These are phyloP conservation scores for Macrocybe gigantea DNA, from an alignment of 768 basidiomycete species.

Conservation along the genomic window DNA sequence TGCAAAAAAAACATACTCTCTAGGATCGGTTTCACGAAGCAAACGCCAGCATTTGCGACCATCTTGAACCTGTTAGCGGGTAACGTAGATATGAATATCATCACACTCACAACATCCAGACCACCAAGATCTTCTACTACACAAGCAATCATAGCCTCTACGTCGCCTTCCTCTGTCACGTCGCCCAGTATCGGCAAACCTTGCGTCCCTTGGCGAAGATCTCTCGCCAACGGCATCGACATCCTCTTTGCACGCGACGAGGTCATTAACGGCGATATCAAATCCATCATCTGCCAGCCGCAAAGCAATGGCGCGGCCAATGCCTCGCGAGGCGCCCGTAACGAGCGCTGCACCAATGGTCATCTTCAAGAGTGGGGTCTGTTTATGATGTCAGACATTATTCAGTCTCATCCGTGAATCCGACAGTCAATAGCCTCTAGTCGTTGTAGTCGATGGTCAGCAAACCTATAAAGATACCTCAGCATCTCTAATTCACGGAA, in stretches of 20 bases:
- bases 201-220: constrained; percentile 8
- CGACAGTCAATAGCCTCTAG: too few species aligned
- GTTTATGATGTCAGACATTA: too few species aligned
- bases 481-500: too few species aligned
- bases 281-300: constrained; percentile 35
- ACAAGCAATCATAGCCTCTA: constrained; percentile 25
- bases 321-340: constrained; percentile 26
- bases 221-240: constrained; percentile 7
- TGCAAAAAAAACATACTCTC: constrained; percentile 14
- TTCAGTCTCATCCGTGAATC: too few species aligned
- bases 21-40: constrained; percentile 10
- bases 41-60: constrained; percentile 30
- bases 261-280: constrained; percentile 33
- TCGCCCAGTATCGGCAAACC: constrained; percentile 17
- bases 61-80: constrained; percentile 14
- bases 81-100: background rate
- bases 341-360: constrained; percentile 10
- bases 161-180: constrained; percentile 25
- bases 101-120: constrained; percentile 23
- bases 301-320: constrained; percentile 35
- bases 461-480: too few species aligned
- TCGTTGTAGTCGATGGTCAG: too few species aligned
- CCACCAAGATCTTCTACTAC: constrained; percentile 14
- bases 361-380: background rate
- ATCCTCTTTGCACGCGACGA: constrained; percentile 10